Conservation (phyloP, 805 yeast species). For the Myxozyma mucilagina region DNA sequence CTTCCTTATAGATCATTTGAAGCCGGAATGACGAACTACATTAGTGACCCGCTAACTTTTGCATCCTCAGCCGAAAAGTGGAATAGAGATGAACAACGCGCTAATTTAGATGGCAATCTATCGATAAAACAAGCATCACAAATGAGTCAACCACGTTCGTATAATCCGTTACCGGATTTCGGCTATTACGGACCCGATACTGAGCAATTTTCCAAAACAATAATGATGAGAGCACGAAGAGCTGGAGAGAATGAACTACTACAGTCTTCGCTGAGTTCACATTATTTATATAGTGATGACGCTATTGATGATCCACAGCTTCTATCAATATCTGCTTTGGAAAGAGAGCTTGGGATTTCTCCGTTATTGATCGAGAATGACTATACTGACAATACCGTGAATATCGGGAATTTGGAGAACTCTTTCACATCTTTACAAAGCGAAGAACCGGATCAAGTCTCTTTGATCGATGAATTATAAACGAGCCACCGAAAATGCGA, state of each 20-base stretch:
- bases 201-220: not conserved
- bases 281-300: slow-evolving; percentile 1
- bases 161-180: not conserved
- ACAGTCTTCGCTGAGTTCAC: not conserved
- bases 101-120: not conserved
- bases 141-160: not conserved
- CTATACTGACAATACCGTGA: not conserved
- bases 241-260: not conserved
- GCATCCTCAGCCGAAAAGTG: not conserved
- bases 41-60: not conserved
- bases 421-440: not conserved
- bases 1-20: not conserved
- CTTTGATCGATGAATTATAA: not conserved
- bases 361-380: not conserved
- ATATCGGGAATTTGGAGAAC: not conserved
- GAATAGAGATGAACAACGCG: not conserved
- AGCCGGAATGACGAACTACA: not conserved
- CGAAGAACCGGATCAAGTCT: not conserved
- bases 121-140: not conserved
- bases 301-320: not conserved
- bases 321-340: not conserved
- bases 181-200: not conserved
- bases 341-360: slow-evolving; percentile 1
- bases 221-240: not conserved
- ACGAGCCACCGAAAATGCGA: not conserved